Evolutionary conservation across 495 filamentous ascomycete genomes (phyloP).

Genomic region (Cercophora scortea): DNA sequence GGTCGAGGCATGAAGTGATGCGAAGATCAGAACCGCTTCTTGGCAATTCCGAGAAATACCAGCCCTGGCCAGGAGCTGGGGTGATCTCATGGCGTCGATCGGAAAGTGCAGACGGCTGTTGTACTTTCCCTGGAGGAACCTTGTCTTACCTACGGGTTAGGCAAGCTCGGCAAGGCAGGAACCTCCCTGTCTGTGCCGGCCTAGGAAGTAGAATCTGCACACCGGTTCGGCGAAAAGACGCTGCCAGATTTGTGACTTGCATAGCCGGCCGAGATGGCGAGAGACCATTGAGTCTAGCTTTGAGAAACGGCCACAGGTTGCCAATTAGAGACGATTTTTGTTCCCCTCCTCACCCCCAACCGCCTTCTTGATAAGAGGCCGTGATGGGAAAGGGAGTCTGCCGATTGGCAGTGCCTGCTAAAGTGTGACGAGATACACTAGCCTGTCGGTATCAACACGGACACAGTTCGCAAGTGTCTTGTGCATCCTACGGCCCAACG

Average conservation of each 20-base stretch:
- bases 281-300: no score
- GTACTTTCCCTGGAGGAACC: background rate
- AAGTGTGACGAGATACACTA: no score
- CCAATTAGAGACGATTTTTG: background rate
- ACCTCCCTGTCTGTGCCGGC: no score
- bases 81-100: conserved; percentile 1
- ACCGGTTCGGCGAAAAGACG: no score
- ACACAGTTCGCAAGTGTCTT: background rate
- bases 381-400: conserved; percentile 8
- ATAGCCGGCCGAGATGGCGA: no score
- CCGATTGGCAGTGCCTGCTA: conserved; percentile 13
- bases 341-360: background rate
- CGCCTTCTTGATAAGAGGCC: background rate
- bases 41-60: conserved; percentile 2
- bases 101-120: background rate
- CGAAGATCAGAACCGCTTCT: conserved; percentile 11
- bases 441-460: no score
- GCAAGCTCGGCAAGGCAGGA: no score
- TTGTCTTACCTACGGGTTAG: no score
- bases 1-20: conserved; percentile 2
- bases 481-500: background rate
- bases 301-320: no score
- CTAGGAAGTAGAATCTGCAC: no score
- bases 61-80: background rate
- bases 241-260: no score